Percentiles rank a stretch among this genome's conserved stretches.
Evolutionary conservation across 164 flowering plant species (phyloP).

Genomic region (Sedum album): DNA sequence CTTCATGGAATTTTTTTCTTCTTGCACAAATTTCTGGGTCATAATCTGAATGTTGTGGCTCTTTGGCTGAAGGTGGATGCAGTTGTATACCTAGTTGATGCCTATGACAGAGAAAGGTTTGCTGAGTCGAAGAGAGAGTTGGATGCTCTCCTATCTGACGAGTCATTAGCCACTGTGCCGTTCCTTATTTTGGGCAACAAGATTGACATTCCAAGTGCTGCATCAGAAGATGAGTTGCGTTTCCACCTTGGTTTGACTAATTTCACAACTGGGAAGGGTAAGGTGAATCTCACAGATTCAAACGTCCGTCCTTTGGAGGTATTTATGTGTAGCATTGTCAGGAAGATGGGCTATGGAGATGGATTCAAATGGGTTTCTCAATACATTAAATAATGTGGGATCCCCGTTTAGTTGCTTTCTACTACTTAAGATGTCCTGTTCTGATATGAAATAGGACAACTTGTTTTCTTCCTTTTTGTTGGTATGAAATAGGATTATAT

Average conservation of each 20-base stretch:
- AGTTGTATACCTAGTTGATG: conserved; percentile 43
- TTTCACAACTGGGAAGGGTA: conserved; percentile 45
- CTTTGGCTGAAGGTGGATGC: conserved; percentile 34
- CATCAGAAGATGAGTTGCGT: conserved; percentile 44
- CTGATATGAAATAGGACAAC: not conserved
- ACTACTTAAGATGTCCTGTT: not conserved
- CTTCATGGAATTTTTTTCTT: no score
- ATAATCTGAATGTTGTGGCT: no score
- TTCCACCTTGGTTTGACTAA: conserved; percentile 35
- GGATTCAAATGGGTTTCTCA: conserved; percentile 50
- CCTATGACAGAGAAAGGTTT: conserved; percentile 43
- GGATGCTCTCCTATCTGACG: conserved; percentile 37
- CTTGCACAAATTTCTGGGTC: not conserved
- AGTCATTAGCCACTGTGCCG: conserved; percentile 33
- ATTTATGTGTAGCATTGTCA: conserved; percentile 44
- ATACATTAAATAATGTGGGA: conserved; percentile 19
- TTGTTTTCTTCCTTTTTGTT: not conserved
- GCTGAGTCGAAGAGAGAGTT: conserved; percentile 25
- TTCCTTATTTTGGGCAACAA: conserved; percentile 45
- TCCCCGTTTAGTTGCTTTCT: not conserved
- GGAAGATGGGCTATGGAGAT: conserved; percentile 41
- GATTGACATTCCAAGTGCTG: conserved; percentile 47
- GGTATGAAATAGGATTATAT: not conserved
- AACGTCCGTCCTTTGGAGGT: conserved; percentile 37
- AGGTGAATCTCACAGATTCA: conserved; percentile 29